Base-by-base conservation (phyloP, 768 basidiomycete genomes). In the Dentipellis fragilis region DNA sequence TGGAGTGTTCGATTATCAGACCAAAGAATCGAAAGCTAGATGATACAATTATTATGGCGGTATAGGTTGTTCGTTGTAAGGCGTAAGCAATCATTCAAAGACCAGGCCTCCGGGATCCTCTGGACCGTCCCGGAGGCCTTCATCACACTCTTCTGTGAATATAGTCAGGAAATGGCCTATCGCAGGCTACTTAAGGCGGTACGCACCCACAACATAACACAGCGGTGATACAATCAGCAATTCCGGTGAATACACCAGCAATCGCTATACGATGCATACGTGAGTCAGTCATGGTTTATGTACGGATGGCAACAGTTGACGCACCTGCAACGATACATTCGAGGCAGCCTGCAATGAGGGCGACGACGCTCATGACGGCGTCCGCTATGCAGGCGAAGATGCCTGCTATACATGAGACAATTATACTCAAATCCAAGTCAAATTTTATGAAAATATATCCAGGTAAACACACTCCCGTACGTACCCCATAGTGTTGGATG, bases 291-390 rank as follows among this genome's bases (percentile, higher is more conserved):
- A 38, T 40, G 11, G 5, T 23, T 37, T 4, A 21, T 29, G 37
- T 11, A 29, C 8, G 10, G 16, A 14, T 3, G 29, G 6, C 29
- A 29, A 29, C 6, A 16, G 35, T 19, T 9, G 10, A 45, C 52
- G 49, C 55, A 77, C 78, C 70, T 45, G 64, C 72, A 45, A 80
- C 67, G 17, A 80, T 72, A 54, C 77, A 77, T 63, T 76, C 75
- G 22, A 79, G 38, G 51, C 74, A 76, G 3, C 70, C 73, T 10
- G 71, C 74, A 38, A 80, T 72, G 19, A 63, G 53, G 12, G 59
- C 63, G 6, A 78, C 61, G 49, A 77, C 64, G 14, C 64, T 61
- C 66, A 76, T 73, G 47, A 79, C 64, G 10, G 65, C 63, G 16
- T 67, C 76, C 5, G 73, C 76, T 36, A 78, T 73, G 56, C 78